phyloP scores from a whole-genome alignment of 2,329 filamentous ascomycete species.

The Pestalotiopsis sp. region DNA sequence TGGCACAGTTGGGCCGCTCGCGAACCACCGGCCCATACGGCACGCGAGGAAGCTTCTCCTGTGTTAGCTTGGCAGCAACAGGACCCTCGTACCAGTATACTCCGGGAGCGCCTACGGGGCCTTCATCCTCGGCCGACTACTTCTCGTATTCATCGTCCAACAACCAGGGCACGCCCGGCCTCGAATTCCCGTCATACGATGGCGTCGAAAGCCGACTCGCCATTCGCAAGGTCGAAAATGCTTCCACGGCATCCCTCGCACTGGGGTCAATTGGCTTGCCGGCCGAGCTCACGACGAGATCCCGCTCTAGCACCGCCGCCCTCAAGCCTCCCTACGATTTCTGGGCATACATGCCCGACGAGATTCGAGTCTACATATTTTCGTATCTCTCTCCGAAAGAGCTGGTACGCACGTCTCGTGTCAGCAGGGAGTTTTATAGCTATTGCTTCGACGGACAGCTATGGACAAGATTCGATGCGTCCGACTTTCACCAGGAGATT shows the following conservation, averaged over 20 bases:
- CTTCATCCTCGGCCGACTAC: constrained; percentile 29
- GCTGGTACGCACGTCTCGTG: constrained; percentile 75
- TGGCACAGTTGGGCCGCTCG: constrained; percentile 65
- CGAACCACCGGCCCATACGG: constrained; percentile 73
- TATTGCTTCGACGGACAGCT: constrained; percentile 94
- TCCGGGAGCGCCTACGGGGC: constrained; percentile 22
- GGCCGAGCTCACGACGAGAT: constrained; percentile 53
- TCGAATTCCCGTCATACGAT: constrained; percentile 43
- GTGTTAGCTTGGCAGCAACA: constrained; percentile 52
- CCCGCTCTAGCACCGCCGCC: constrained; percentile 24
- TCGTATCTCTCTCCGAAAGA: constrained; percentile 78
- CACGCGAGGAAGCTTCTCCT: constrained; percentile 53
- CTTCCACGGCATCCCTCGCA: constrained; percentile 39
- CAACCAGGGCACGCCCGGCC: constrained; percentile 40
- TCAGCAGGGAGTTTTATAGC: constrained; percentile 77
- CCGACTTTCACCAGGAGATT: constrained; percentile 86
- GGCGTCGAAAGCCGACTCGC: constrained; percentile 50
- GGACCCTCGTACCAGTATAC: constrained; percentile 41
- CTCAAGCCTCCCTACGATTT: constrained; percentile 59
- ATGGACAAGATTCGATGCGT: constrained; percentile 83
- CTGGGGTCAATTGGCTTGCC: constrained; percentile 64
- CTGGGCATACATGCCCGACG: constrained; percentile 80
- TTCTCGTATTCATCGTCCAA: constrained; percentile 38
- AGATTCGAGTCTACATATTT: constrained; percentile 79
- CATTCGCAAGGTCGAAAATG: constrained; percentile 57